Evolutionary conservation across 805 yeast species (phyloP), one percentile per base, ranked within the genome.

Genomic region (Wickerhamiella musiphila): DNA sequence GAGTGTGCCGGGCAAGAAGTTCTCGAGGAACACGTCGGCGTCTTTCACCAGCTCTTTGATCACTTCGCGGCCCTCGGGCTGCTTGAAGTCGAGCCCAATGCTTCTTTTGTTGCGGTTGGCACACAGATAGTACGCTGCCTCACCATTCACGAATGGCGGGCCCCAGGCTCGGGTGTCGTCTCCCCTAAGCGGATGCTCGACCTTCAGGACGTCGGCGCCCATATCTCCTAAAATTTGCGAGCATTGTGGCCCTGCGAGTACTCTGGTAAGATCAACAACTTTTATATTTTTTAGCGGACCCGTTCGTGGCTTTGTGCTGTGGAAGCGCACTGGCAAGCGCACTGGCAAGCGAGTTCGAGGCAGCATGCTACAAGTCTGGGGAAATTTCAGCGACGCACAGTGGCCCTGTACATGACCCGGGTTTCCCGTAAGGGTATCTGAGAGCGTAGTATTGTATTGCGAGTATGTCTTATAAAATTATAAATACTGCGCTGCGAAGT

Each of bases 121-220:
- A 6, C 53, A 42, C 23, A 58, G 43, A 33, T 48, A 58, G 40
- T 58, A 58, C 2, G 63, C 63, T 27, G 56, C 43, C 34, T 58
- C 63, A 9, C 42, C 44, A 6, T 32, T 32, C 5, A 60, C 60
- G 35, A 58, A 58, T 4, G 63, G 63, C 1, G 63, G 63, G 12
- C 63, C 63, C 63, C 63, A 58, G 4, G 56, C 53, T 21, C 63
- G 46, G 1, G 63, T 58, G 31, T 58, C 63, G 40, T 58, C 63
- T 10, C 63, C 63, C 6, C 63, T 47, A 6, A 36, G 36, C 1
- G 61, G 61, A 35, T 58, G 62, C 45, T 58, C 63, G 29, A 58
- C 47, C 30, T 58, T 58, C 28, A 58, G 43, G 9, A 58, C 53
- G 14, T 58, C 61, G 18, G 63, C 63, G n/a, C 61, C 64, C 39